These are phyloP conservation scores for Cyclotella sp. DNA, from an alignment of 108 stramenopile genomes.

Conservation along the genomic window DNA sequence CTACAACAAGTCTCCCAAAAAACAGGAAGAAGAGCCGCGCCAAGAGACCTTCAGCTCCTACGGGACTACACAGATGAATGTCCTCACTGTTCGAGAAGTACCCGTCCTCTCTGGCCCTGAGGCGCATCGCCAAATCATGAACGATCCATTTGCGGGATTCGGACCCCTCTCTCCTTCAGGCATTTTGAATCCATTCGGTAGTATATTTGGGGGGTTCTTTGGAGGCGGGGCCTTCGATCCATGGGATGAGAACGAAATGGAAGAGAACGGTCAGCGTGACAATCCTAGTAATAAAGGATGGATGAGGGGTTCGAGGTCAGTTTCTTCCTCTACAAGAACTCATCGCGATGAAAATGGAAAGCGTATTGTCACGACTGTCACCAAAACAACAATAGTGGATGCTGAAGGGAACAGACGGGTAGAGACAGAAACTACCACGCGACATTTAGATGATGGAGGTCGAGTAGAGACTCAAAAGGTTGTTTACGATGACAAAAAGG, in stretches of 20 bases:
- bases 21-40: slow-evolving; percentile 12
- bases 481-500: slow-evolving; percentile 18
- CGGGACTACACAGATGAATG: slow-evolving; percentile 46
- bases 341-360: slow-evolving; percentile 48
- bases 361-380: slow-evolving; percentile 34
- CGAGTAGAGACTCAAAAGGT: slow-evolving; percentile 44
- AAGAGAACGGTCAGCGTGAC: not conserved
- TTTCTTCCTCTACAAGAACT: slow-evolving; percentile 37
- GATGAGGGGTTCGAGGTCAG: slow-evolving; percentile 26
- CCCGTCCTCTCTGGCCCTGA: slow-evolving; percentile 27
- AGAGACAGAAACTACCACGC: slow-evolving; percentile 33
- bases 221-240: slow-evolving; percentile 26
- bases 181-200: slow-evolving; percentile 50
- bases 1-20: not conserved
- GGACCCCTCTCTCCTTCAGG: slow-evolving; percentile 25
- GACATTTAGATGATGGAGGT: slow-evolving; percentile 52
- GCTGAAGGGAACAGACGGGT: slow-evolving; percentile 31
- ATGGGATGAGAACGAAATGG: not conserved
- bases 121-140: slow-evolving; percentile 8
- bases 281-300: slow-evolving; percentile 9
- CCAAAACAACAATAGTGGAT: slow-evolving; percentile 41
- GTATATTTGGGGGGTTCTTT: slow-evolving; percentile 43
- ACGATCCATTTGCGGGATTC: slow-evolving; percentile 50
- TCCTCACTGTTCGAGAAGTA: slow-evolving; percentile 37
- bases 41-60: slow-evolving; percentile 27